These are phyloP conservation scores for Botrytis cinerea DNA, from an alignment of 2,329 filamentous ascomycete species.

Conservation along the genomic window DNA sequence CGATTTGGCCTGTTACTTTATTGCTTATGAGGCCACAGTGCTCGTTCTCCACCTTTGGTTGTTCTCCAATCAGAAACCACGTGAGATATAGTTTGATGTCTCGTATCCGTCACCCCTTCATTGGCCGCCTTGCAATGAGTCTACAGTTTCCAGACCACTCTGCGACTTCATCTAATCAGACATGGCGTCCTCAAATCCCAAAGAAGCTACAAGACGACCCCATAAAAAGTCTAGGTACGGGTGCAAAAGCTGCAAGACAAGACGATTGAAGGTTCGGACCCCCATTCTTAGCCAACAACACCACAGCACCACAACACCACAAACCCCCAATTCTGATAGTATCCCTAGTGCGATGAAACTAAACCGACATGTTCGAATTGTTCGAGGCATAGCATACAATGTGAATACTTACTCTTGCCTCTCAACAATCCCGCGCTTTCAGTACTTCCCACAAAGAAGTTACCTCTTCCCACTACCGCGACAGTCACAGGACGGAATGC, in stretches of 20 bases:
- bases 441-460: not conserved
- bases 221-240: conserved; percentile 21
- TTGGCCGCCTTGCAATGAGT: not conserved
- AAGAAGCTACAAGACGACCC: not conserved
- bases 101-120: not conserved
- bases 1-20: not conserved
- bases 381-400: not conserved
- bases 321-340: not conserved
- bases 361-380: conserved; percentile 17
- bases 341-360: conserved; percentile 13
- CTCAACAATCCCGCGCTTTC: not conserved
- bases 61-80: not conserved
- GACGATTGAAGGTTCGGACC: conserved; percentile 2
- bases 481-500: not conserved
- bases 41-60: not conserved
- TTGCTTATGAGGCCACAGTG: not conserved
- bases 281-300: not conserved
- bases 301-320: too few species aligned
- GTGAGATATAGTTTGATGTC: not conserved
- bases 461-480: not conserved
- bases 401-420: conserved; percentile 9
- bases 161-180: not conserved
- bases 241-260: conserved; percentile 20
- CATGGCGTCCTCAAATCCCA: not conserved
- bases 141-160: not conserved